phyloP scores from a whole-genome alignment of 164 flowering plant species.

The Piper longum region DNA sequence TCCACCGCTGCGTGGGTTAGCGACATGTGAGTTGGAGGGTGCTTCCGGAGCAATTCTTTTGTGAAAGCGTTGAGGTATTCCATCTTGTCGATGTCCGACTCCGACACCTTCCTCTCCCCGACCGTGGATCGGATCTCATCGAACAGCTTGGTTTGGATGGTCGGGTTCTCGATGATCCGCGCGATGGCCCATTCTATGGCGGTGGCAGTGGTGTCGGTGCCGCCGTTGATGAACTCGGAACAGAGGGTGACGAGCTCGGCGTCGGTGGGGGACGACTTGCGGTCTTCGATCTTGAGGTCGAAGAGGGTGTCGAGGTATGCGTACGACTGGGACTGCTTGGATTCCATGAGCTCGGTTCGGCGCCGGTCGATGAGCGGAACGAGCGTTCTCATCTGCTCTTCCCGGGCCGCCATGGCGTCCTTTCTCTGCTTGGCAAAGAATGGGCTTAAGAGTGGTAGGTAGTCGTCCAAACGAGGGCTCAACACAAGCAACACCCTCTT shows the following conservation, averaged over 20 bases:
- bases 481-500: slow-evolving; percentile 47
- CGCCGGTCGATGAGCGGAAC: slow-evolving; percentile 48
- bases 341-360: slow-evolving; percentile 20
- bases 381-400: slow-evolving; percentile 46
- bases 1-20: slow-evolving; percentile 69
- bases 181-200: slow-evolving; percentile 91
- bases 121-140: slow-evolving; percentile 39
- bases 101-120: slow-evolving; percentile 45
- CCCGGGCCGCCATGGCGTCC: slow-evolving; percentile 38
- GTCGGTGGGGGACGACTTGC: slow-evolving; percentile 35
- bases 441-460: slow-evolving; percentile 53
- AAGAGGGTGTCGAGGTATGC: slow-evolving; percentile 84
- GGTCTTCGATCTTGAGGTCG: slow-evolving; percentile 57
- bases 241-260: slow-evolving; percentile 70
- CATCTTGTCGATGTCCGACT: slow-evolving; percentile 63
- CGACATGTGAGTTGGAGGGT: slow-evolving; percentile 77
- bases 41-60: slow-evolving; percentile 68
- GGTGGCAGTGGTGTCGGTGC: slow-evolving; percentile 89
- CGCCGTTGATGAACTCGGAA: slow-evolving; percentile 89
- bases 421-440: slow-evolving; percentile 60
- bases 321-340: slow-evolving; percentile 28
- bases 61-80: slow-evolving; percentile 55
- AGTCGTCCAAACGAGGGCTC: slow-evolving; percentile 74
- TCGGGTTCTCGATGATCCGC: slow-evolving; percentile 50
- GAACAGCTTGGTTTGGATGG: slow-evolving; percentile 39